Conservation (phyloP, 768 basidiomycete genomes). For the Termitomyces sp. region DNA sequence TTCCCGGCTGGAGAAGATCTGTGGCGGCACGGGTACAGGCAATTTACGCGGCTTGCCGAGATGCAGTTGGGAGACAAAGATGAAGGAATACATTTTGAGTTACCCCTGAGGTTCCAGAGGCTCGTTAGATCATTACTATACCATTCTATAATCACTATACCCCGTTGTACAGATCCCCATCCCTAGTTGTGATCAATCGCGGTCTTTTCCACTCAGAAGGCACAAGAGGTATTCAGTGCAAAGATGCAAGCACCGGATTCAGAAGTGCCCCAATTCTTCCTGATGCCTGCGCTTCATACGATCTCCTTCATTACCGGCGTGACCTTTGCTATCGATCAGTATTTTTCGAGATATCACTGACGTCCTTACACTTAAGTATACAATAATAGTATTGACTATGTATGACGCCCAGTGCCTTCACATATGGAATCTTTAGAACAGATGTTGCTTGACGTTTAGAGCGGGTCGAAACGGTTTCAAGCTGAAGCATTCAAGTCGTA, state of each 20-base stretch:
- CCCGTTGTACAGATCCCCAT: slow-evolving; percentile 2
- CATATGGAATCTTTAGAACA: too few relatives aligned
- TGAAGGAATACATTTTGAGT: slow-evolving; percentile 61
- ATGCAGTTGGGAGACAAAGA: slow-evolving; percentile 60
- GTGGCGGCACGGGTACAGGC: slow-evolving; percentile 40
- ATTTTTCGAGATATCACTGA: too few relatives aligned
- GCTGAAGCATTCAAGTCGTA: too few relatives aligned
- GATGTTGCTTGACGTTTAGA: too few relatives aligned
- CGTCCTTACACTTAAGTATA: too few relatives aligned
- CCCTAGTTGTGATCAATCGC: slow-evolving; percentile 1
- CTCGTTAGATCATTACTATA: not conserved
- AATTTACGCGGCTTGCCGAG: slow-evolving; percentile 32
- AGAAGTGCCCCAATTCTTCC: not conserved
- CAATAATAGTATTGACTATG: too few relatives aligned
- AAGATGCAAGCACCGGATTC: not conserved
- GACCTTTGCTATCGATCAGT: too few relatives aligned
- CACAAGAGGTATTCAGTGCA: not conserved
- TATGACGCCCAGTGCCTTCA: too few relatives aligned
- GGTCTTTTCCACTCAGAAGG: not conserved
- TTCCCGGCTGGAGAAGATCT: slow-evolving; percentile 34
- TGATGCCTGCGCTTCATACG: not conserved
- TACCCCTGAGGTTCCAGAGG: slow-evolving; percentile 44
- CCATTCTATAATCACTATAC: slow-evolving; percentile 1
- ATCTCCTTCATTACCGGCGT: too few relatives aligned
- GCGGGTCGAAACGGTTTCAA: too few relatives aligned